Base-by-base conservation (phyloP, 176 grass and related monocot genomes). In the Pharus latifolius region DNA sequence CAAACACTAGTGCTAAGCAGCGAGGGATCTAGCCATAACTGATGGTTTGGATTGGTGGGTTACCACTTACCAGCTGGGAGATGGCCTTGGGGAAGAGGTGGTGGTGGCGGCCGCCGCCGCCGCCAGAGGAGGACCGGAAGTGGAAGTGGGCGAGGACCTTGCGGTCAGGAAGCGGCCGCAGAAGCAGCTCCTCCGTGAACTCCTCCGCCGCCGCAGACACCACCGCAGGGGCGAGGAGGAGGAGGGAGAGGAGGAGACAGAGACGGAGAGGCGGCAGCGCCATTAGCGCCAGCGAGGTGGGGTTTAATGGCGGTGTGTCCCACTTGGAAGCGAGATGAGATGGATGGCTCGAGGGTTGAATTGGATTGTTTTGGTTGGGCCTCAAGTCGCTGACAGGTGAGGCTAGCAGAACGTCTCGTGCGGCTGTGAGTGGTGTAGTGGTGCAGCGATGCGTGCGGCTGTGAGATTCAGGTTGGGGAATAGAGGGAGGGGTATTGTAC, bases 11-110 rank as follows among this genome's bases (percentile, higher is more conserved):
- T n/a, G n/a, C n/a, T n/a, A n/a, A n/a, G 37, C 2, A 35, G 47
- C 5, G 10, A 61, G 45, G 59, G 78, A 85, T 82, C 74, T 23
- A 35, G 18, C n/a, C n/a, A n/a, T n/a, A n/a, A n/a, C n/a, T n/a
- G n/a, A n/a, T n/a, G n/a, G 54, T 10, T 8, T 1, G 57, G 25
- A 59, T 16, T 27, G 44, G 61, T 0, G 23, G 73, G 55, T 4
- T 11, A 8, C 25, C 25, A 46, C 40, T 38, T 81, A 99, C 90
- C 81, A 99, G 63, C 74, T 99, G 90, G 41, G 95, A 80, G 63
- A 99, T 91, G 58, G 90, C 90, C 74, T 94, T 94, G 35, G 95
- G 90, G 69, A 99, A 94, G 71, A 94, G 23, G 74, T 88, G 84
- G 55, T 94, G 84, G 77, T 94, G 90, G 33, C 51, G 55, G 19